phyloP scores from a whole-genome alignment of 2,329 filamentous ascomycete species.

The Calonectria pseudoturangicola region DNA sequence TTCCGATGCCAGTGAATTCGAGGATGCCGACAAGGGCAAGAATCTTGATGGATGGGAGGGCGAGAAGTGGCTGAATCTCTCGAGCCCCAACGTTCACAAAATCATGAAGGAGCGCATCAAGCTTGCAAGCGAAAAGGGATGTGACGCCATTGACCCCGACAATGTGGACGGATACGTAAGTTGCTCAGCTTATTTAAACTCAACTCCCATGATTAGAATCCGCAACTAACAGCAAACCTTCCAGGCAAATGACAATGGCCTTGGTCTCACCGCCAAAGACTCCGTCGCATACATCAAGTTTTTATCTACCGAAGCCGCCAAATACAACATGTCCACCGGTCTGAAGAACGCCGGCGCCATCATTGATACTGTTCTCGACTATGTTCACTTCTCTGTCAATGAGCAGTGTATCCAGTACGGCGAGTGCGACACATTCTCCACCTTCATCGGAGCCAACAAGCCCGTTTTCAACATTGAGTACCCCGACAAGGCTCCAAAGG shows the following conservation, averaged over 20 bases:
- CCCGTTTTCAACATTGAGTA: slow-evolving; percentile 86
- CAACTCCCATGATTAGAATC: neutral
- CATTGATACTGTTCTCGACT: slow-evolving; percentile 66
- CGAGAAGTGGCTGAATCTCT: slow-evolving; percentile 80
- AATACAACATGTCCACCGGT: slow-evolving; percentile 75
- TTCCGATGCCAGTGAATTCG: slow-evolving; percentile 74
- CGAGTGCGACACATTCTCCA: slow-evolving; percentile 75
- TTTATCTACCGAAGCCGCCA: slow-evolving; percentile 72
- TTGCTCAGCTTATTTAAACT: slow-evolving; percentile 34
- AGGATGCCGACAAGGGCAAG: slow-evolving; percentile 73
- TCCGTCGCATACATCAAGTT: slow-evolving; percentile 76
- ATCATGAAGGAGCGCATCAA: slow-evolving; percentile 79
- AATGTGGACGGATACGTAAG: slow-evolving; percentile 80
- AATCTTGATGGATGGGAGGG: slow-evolving; percentile 78
- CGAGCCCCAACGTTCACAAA: slow-evolving; percentile 73
- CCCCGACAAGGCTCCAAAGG: slow-evolving; percentile 68
- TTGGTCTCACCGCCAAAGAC: slow-evolving; percentile 74
- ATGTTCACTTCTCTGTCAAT: slow-evolving; percentile 80
- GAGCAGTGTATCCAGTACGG: slow-evolving; percentile 79
- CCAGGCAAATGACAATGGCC: slow-evolving; percentile 74
- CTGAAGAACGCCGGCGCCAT: slow-evolving; percentile 82
- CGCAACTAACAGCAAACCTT: neutral
- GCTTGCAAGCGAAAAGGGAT: slow-evolving; percentile 76
- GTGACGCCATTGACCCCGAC: slow-evolving; percentile 82
- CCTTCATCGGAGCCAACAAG: slow-evolving; percentile 76